Base-by-base conservation (phyloP, 352 stramenopile species). In the Pythium periplocum region DNA sequence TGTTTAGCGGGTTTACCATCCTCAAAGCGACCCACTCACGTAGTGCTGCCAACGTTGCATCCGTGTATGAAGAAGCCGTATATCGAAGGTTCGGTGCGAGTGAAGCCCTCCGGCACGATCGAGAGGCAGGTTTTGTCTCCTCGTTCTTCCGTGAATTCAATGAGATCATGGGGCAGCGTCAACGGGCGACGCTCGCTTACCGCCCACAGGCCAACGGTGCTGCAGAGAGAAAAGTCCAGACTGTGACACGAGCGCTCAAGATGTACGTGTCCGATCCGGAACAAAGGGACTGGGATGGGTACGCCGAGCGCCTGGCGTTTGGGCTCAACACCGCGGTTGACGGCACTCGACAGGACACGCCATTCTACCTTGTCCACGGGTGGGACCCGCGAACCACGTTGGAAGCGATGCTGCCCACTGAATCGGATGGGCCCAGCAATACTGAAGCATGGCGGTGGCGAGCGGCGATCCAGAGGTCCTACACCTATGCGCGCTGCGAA, bases 221-320 rank as follows among this genome's bases (percentile, higher is more conserved):
- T 2, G 36, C 40, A 6, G 59, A 67, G 40, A 34, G 59, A 36
- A 56, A 45, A 30, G 50, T 67, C 8, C 59, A 67, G 42, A 67
- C 59, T 2, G 38, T 67, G 5, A 59, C 57, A 37, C 43, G 17
- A 4, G 59, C 59, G 9, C 34, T 67, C 7, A 49, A 48, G 38
- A 30, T 58, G 6, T 67, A 67, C 42, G 46, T 67, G 7, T 36
- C 48, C 30, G 59, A 67, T 31, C 33, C 40, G 11, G 44, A 0
- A 5, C 59, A 67, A 42, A 35, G 50, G 0, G 59, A 67, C 31
- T 67, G 59, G 59, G 59, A 67, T 35, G 53, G 55, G 6, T 67
- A 67, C 37, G 59, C 51, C 0, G 43, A 55, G 31, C 39, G 49
- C 4, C 37, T 65, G 4, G 50, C 26, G 41, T 56, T 47, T 48